A percentile compares a stretch with the other conserved stretches of the same genome.
These are phyloP conservation scores for Thielaviopsis euricoi DNA, from an alignment of 2,329 filamentous ascomycete species.

Conservation along the genomic window DNA sequence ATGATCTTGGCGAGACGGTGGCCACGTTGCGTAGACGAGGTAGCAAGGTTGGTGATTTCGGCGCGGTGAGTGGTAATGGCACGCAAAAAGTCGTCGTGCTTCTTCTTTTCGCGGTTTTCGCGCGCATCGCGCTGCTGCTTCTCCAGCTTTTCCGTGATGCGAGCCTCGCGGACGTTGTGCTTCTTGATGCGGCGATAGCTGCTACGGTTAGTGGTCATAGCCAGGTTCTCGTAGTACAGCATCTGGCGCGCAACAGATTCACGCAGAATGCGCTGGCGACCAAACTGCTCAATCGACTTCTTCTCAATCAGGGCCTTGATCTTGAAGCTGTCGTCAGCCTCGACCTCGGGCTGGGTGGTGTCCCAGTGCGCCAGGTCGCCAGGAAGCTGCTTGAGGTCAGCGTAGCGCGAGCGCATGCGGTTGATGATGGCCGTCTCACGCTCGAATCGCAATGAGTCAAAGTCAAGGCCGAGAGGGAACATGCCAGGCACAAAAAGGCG, in stretches of 20 bases:
- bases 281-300: conserved; percentile 75
- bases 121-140: conserved; percentile 96
- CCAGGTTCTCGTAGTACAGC: conserved; percentile 88
- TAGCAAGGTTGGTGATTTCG: conserved; percentile 55
- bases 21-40: conserved; percentile 53
- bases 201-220: conserved; percentile 89
- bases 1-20: conserved; percentile 83
- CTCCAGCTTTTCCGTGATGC: conserved; percentile 96
- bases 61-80: conserved; percentile 69
- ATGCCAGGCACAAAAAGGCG: conserved; percentile 72
- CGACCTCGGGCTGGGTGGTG: conserved; percentile 47
- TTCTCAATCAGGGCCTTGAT: conserved; percentile 86
- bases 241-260: conserved; percentile 81
- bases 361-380: conserved; percentile 84
- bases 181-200: conserved; percentile 93
- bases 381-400: conserved; percentile 67
- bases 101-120: conserved; percentile 94
- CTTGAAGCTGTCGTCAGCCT: conserved; percentile 69
- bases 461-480: conserved; percentile 76
- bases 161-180: conserved; percentile 83
- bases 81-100: conserved; percentile 80
- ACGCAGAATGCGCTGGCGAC: conserved; percentile 73
- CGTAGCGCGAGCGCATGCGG: conserved; percentile 68
- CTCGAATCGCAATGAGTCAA: conserved; percentile 72
- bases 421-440: conserved; percentile 82